Base-by-base conservation (phyloP, 2,329 filamentous ascomycete species). In the Bisporella sp. region DNA sequence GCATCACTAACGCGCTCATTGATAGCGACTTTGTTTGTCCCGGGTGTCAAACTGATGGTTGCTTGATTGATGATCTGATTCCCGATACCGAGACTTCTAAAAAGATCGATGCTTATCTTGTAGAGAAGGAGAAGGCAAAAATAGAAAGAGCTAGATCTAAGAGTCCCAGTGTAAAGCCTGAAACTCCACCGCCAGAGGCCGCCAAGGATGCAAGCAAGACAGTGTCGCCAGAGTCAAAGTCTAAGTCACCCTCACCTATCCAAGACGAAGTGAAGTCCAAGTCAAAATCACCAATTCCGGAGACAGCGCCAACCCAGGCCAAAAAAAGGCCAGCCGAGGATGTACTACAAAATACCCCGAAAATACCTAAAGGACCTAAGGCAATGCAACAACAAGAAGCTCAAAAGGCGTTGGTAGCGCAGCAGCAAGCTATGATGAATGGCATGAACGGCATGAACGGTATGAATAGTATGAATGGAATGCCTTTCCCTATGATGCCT, bases 1-100 rank as follows among this genome's bases (percentile, higher is more conserved):
- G 93, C 85, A 96, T 99, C 73, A 95, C 93, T 69, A 96, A 96
- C 81, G 89, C 91, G 72, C 84, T 99, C 71, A 92, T 96, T 73
- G 91, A 97, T 76, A 93, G 87, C 80, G 93, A 99, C 78, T 90
- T 99, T 72, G 78, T 91, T 70, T 99, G 93, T 71, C 93, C 93
- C 57, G 85, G 84, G 61, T 99, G 93, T 76, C 82, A 88, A 71
- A 87, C 85, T 56, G 90, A 96, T 67, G 89, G 89, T 64, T 89
- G 96, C 58, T 77, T 96, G 63, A 87, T 97, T 72, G 92, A 96
- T 77, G 87, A 96, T 70, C 80, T 99, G 60, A 81, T 84, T 66
- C 73, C 84, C 57, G 90, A 97, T 70, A 85, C 89, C 58, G 89
- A 93, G 60, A 80, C 83, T 55, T 79, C 82, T 57, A 75, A 79